Base-by-base conservation (phyloP, 2,329 filamentous ascomycete species). In the Triangularia setosa region DNA sequence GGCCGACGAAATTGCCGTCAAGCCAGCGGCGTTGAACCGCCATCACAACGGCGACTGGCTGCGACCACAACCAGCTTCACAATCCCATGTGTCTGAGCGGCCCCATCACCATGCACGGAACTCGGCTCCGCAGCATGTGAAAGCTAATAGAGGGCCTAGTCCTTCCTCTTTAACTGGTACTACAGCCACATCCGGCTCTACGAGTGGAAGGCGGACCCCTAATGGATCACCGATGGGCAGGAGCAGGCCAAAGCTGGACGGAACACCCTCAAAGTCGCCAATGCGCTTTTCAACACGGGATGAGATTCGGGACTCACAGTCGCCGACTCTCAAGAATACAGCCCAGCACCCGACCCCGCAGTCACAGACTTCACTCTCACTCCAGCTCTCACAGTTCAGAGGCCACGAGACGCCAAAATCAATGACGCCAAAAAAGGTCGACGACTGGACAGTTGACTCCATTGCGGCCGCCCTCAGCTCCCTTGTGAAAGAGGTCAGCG, bases 401-500 rank as follows among this genome's bases (percentile, higher is more conserved):
- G 58, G 52, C 58, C 64, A 65, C 48, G 65, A 65, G 23, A 64
- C 64, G 11, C 69, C 68, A 24, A 59, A 44, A 21, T 53, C 59
- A 14, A 66, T 67, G 44, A 69, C 65, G 4, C 67, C 69, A 16
- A 68, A 59, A 55, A 59, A 48, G 18, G 48, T 62, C 53, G 78
- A 79, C 2, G 40, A 55, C 5, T 83, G 80, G 79, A 79, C 79
- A 1, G 71, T 79, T 18, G 74, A 77, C 1, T 77, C 78, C 61
- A 74, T 85, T n/a, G 78, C 79, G 33, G 68, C 72, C 4, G 72
- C 75, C 5, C 74, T 86, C 27, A 74, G 72, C 8, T 65, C 72
- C 1, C 79, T 80, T 59, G 75, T 78, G 16, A 73, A 74, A 33
- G 78, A 82, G 24, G 79, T 86, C 27, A 77, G 78, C 59, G 73